Conservation (phyloP, 768 basidiomycete species). For the Termitomyces sp. region DNA sequence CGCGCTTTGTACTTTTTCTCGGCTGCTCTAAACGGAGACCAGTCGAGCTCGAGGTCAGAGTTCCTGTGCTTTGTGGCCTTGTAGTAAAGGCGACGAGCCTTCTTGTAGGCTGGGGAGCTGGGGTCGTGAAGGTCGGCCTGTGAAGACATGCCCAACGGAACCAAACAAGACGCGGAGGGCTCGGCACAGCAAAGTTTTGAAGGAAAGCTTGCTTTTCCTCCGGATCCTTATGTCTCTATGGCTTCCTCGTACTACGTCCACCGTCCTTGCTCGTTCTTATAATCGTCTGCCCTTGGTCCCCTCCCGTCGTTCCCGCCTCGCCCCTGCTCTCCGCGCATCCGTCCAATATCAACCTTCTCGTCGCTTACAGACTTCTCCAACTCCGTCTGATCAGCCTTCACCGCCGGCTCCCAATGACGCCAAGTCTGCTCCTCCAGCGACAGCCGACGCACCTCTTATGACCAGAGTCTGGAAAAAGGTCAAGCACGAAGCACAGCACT, state of each 20-base stretch:
- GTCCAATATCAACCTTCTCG: constrained; percentile 13
- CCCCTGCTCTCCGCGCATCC: constrained; percentile 12
- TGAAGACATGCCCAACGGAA: constrained; percentile 25
- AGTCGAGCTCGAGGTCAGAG: constrained; percentile 38
- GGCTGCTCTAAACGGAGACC: constrained; percentile 71
- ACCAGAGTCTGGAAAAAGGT: constrained; percentile 84
- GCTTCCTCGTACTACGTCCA: constrained; percentile 53
- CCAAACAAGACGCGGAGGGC: constrained; percentile 21
- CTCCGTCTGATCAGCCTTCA: constrained; percentile 16
- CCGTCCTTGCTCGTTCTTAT: constrained; percentile 36
- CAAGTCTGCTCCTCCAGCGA: constrained; percentile 44
- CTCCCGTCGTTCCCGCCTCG: not conserved
- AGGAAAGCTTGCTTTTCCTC: constrained; percentile 1
- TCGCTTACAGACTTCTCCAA: constrained; percentile 27
- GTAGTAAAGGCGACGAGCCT: constrained; percentile 47
- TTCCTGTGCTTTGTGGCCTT: constrained; percentile 56
- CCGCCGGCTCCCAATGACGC: constrained; percentile 25
- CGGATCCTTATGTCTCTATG: constrained; percentile 84
- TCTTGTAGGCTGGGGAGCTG: constrained; percentile 48
- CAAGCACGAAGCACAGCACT: constrained; percentile 94
- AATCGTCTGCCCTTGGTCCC: constrained; percentile 22
- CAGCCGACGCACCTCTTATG: constrained; percentile 35
- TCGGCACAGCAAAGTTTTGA: constrained; percentile 5
- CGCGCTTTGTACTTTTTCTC: constrained; percentile 79
- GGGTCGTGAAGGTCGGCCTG: constrained; percentile 35